phyloP scores from a whole-genome alignment of 192 early-diverging fungal genomes.

The Backusella macrospora region DNA sequence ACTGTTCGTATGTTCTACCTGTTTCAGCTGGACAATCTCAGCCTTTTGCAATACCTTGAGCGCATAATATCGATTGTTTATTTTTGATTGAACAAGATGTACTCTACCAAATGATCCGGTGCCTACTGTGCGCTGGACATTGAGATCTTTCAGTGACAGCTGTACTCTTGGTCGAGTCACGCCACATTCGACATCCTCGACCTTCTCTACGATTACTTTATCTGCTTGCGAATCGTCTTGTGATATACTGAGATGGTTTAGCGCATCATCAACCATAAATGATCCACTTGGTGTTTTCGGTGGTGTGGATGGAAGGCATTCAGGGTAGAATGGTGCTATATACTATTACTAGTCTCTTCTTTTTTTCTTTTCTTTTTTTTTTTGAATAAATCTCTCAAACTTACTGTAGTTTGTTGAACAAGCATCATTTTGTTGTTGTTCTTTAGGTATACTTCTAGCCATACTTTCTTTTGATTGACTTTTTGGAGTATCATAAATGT shows the following conservation, averaged over 20 bases:
- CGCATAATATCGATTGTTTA: constrained; percentile 81
- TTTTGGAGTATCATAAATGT: not conserved
- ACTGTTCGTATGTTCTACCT: constrained; percentile 96
- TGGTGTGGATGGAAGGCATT: constrained; percentile 13
- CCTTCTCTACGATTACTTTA: not conserved
- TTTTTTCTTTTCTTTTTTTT: not conserved
- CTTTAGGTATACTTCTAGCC: not conserved
- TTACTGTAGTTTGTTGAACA: not conserved
- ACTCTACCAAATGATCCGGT: constrained; percentile 98
- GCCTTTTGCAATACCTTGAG: constrained; percentile 93
- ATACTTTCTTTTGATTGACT: not conserved
- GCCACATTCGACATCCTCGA: not conserved
- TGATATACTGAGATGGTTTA: not conserved
- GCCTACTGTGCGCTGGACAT: constrained; percentile 53
- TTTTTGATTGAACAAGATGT: constrained; percentile 77
- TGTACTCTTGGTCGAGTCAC: not conserved
- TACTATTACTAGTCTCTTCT: not conserved
- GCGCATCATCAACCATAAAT: not conserved
- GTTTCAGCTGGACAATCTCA: constrained; percentile 88
- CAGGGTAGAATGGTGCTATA: constrained; percentile 14
- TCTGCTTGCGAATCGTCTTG: not conserved
- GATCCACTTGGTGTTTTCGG: constrained; percentile 9
- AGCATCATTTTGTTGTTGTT: not conserved
- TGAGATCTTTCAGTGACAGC: constrained; percentile 17
- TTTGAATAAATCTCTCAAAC: not conserved